Conservation (phyloP, 345 rosid genomes). For the Camelina laxa region DNA sequence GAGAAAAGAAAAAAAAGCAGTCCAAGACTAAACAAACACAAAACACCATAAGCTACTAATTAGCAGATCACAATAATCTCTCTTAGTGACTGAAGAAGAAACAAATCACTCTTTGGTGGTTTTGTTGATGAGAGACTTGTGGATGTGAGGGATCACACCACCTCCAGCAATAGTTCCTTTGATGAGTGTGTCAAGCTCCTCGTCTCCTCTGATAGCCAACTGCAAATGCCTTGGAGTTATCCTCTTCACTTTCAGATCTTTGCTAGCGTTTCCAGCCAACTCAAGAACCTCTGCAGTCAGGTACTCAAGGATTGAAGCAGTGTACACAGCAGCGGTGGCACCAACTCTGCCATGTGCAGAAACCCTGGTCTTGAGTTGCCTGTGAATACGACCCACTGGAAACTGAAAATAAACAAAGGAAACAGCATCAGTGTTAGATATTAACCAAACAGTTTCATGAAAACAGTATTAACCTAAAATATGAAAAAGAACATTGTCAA, state of each 20-base stretch:
- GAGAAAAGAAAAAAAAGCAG: conserved; percentile 1
- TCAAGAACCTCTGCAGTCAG: conserved; percentile 84
- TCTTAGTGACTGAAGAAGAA: conserved; percentile 3
- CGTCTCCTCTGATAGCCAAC: conserved; percentile 67
- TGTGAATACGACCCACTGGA: conserved; percentile 81
- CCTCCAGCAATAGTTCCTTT: conserved; percentile 83
- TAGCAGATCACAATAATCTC: conserved; percentile 16
- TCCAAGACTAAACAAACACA: conserved; percentile 25
- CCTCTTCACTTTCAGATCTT: conserved; percentile 83
- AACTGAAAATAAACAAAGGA: conserved; percentile 45
- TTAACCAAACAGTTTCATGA: no score
- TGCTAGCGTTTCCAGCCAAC: conserved; percentile 77
- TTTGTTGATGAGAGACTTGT: conserved; percentile 90
- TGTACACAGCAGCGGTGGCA: conserved; percentile 85
- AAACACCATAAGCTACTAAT: conserved; percentile 31
- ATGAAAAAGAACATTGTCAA: no score
- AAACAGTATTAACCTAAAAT: no score
- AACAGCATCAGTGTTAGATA: not conserved
- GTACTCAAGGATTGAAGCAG: conserved; percentile 75
- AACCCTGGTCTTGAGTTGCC: conserved; percentile 65
- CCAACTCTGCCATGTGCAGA: conserved; percentile 76
- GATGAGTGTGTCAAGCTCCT: conserved; percentile 74
- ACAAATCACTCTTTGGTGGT: conserved; percentile 62
- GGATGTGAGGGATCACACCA: conserved; percentile 91
- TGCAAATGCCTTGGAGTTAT: conserved; percentile 69